phyloP scores from a whole-genome alignment of 768 basidiomycete species.

The Amanita jacksonii region DNA sequence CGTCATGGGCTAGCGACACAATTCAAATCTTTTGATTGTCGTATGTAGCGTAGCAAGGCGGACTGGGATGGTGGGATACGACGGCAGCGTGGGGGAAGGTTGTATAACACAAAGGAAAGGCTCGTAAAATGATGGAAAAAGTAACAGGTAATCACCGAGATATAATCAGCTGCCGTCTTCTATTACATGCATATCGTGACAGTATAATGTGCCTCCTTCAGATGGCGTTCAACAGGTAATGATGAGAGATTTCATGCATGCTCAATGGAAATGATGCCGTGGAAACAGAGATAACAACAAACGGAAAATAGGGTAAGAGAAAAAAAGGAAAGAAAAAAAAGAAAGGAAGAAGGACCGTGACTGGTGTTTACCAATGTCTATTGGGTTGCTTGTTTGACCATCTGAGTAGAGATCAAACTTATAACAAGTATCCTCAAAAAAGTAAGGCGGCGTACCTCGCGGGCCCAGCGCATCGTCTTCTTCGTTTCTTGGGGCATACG shows the following conservation, averaged over 20 bases:
- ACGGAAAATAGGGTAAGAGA: conserved; percentile 14
- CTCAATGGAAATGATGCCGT: conserved; percentile 16
- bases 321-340: conserved; percentile 16
- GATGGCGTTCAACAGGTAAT: conserved; percentile 39
- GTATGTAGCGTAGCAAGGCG: background rate
- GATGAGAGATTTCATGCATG: conserved; percentile 45
- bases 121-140: too few relatives aligned
- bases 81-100: conserved; percentile 4
- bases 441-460: conserved; percentile 52
- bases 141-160: conserved; percentile 4
- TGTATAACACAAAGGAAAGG: too few relatives aligned
- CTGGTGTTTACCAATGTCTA: conserved; percentile 34
- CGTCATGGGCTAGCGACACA: conserved; percentile 1
- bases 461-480: conserved; percentile 88
- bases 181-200: conserved; percentile 51
- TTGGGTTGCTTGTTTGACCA: conserved; percentile 73
- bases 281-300: conserved; percentile 16
- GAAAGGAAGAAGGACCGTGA: too few relatives aligned
- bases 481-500: conserved; percentile 72
- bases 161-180: conserved; percentile 25
- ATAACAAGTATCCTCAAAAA: background rate
- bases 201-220: conserved; percentile 61
- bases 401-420: conserved; percentile 33
- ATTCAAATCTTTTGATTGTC: conserved; percentile 6
- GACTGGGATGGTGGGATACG: background rate